Conservation (phyloP, 2,329 filamentous ascomycete species). For the Alternaria sp. region DNA sequence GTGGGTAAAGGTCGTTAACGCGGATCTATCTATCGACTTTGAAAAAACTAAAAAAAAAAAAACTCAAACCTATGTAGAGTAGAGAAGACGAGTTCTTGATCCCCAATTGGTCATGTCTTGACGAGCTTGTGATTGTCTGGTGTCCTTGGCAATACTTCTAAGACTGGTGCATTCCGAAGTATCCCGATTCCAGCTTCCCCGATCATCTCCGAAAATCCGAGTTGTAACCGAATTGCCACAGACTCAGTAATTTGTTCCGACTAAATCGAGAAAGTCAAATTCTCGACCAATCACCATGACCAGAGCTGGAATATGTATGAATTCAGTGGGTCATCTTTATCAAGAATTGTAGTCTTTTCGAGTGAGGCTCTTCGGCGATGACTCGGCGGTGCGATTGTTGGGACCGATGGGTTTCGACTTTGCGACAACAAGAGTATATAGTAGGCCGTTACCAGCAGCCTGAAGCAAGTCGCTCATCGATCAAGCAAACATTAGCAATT, state of each 20-base stretch:
- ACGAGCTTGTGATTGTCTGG: slow-evolving; percentile 1
- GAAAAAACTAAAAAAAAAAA: too few species aligned
- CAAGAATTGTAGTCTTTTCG: not conserved
- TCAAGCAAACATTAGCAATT: not conserved
- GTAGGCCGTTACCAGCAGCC: not conserved
- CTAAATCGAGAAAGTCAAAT: not conserved
- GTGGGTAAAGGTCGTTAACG: not conserved
- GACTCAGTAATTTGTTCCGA: not conserved
- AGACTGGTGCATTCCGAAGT: not conserved
- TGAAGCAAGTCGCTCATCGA: not conserved
- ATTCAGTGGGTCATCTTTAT: not conserved
- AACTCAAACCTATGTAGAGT: not conserved
- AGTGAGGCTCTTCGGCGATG: slow-evolving; percentile 20
- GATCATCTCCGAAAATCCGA: slow-evolving; percentile 20
- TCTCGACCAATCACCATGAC: not conserved
- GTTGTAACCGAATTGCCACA: slow-evolving; percentile 14
- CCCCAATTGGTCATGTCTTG: not conserved
- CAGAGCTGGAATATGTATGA: not conserved
- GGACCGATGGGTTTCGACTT: not conserved
- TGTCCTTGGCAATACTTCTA: not conserved
- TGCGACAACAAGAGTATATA: slow-evolving; percentile 1
- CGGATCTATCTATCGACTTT: too few species aligned
- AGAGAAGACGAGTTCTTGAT: not conserved
- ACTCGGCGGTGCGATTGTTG: slow-evolving; percentile 17
- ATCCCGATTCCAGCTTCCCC: slow-evolving; percentile 13